Conservation (phyloP, 352 stramenopile species). For the Globisporangium megalacanthum region DNA sequence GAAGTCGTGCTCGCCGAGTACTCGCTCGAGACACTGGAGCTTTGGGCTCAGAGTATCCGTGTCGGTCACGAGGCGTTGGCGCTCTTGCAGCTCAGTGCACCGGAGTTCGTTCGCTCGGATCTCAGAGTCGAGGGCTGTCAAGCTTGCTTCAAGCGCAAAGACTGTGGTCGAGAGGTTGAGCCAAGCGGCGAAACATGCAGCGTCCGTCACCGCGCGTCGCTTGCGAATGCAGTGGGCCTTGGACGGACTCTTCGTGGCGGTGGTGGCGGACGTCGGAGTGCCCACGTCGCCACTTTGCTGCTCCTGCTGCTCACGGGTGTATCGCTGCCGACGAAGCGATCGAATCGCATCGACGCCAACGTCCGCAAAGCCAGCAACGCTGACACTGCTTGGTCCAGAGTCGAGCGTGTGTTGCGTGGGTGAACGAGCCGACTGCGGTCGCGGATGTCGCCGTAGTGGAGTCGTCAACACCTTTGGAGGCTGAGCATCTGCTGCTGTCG, state of each 20-base stretch:
- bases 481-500: background rate
- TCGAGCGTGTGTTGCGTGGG: background rate
- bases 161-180: constrained; percentile 17
- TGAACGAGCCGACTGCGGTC: constrained; percentile 13
- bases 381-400: background rate
- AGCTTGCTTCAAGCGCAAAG: constrained; percentile 9
- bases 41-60: constrained; percentile 26
- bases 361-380: background rate
- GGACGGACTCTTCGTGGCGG: constrained; percentile 3
- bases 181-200: constrained; percentile 19
- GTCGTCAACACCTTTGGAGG: background rate
- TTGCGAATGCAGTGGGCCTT: constrained; percentile 4
- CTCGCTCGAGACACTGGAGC: constrained; percentile 41
- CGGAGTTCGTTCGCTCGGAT: constrained; percentile 16
- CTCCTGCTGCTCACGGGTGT: background rate
- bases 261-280: background rate
- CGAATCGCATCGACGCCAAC: constrained; percentile 18
- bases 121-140: constrained; percentile 17
- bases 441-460: background rate
- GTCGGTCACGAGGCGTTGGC: constrained; percentile 7
- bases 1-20: constrained; percentile 40
- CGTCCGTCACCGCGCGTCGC: background rate
- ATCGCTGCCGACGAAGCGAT: constrained; percentile 11
- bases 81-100: constrained; percentile 10
- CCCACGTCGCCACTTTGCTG: background rate